Evolutionary conservation across 352 stramenopile genomes (phyloP).

Genomic region (Globisporangium nodosum): DNA sequence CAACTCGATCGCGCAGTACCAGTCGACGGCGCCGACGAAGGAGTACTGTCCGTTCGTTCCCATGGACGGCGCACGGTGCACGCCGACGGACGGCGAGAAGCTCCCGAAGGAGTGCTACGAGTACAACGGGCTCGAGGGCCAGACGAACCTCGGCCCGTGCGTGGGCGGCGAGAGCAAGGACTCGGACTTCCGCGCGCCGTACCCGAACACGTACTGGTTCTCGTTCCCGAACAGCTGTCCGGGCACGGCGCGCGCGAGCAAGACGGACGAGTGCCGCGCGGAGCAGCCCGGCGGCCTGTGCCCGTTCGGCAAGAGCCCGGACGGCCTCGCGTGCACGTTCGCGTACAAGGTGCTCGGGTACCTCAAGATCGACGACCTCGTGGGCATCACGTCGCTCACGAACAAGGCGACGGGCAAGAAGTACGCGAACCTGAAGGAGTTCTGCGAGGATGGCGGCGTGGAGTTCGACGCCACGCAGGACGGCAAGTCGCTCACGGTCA

Average conservation of each 20-base stretch:
- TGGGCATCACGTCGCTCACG: constrained; percentile 48
- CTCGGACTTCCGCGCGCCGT: constrained; percentile 21
- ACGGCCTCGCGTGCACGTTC: constrained; percentile 49
- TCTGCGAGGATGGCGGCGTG: constrained; percentile 37
- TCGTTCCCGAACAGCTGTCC: constrained; percentile 32
- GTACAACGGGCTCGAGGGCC: constrained; percentile 14
- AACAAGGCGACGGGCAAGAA: constrained; percentile 12
- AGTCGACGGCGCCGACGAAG: background rate
- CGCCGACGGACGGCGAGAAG: constrained; percentile 11
- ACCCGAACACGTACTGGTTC: constrained; percentile 30
- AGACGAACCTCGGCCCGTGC: constrained; percentile 20
- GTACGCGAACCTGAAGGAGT: constrained; percentile 35
- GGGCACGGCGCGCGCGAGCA: background rate
- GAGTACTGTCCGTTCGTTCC: constrained; percentile 14
- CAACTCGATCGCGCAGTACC: constrained; percentile 18
- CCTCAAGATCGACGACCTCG: constrained; percentile 51
- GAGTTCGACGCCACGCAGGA: constrained; percentile 42
- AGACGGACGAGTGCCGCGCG: constrained; percentile 10
- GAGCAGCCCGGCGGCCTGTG: constrained; percentile 32
- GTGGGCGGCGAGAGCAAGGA: constrained; percentile 8
- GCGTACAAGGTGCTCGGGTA: constrained; percentile 55
- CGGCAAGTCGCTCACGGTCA: constrained; percentile 25
- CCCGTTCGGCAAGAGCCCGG: constrained; percentile 28
- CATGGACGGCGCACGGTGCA: constrained; percentile 14
- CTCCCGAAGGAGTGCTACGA: constrained; percentile 19